Evolutionary conservation across 192 early-diverging fungal species (phyloP), one percentile per base, ranked within the genome.

Genomic region (Coemansia javaensis): DNA sequence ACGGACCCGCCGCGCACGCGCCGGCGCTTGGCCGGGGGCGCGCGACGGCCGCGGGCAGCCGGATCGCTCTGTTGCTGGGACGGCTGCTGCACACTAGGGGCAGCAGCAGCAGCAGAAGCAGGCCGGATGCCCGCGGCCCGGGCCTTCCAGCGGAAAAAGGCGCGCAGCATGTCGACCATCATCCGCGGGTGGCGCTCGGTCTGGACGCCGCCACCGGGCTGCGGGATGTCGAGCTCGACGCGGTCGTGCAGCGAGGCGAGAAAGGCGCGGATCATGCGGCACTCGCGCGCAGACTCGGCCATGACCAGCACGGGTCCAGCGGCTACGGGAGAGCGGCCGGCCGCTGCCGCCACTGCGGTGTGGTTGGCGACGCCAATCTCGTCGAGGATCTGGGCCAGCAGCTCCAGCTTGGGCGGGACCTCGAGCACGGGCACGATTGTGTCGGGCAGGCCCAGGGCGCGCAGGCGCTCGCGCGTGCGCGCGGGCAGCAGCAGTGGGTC

Each of bases 361-460:
- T 20, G 22, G 22, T 59, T 70, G 6, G 54, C 45, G 12, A 56
- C 51, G 2, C 60, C 65, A 32, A 98, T 85, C 51, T 96, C 92
- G 16, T 86, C 63, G 44, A 98, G 61, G 0, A 91, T 73, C 13
- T 84, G 78, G 1, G 48, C 50, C 21, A 98, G 48, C 10, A 84
- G 77, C 32, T 64, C 66, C 87, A 93, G 97, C 57, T 98, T 98
- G 14, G 96, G 96, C n/a, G 85, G 83, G 34, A 88, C 91, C 56
- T 98, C 95, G 32, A 97, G 56, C 25, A 86, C 77, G 0, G 87
- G 83, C 42, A 80, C 62, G 36, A 88, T 78, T 22, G 77, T 66
- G 1, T 82, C 77, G 2, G 91, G 89, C 17, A 94, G 58, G 5
- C 77, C 73, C 48, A 63, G 42, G 14, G 50, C 38, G 38, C 79